Evolutionary conservation across 495 filamentous ascomycete species (phyloP).

Genomic region (Parmelia sp.): DNA sequence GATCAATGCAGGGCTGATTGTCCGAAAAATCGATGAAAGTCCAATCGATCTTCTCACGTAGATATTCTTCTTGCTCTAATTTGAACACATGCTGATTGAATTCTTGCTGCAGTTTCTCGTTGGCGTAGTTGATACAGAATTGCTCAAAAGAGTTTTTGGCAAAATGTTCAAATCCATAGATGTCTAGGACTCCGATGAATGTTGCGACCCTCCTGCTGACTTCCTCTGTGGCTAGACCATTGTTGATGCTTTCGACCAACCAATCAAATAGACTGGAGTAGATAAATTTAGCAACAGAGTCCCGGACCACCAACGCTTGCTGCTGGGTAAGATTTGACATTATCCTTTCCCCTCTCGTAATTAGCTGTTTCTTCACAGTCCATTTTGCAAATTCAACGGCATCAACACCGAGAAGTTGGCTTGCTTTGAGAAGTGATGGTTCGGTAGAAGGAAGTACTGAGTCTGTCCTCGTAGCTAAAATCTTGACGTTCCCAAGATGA

Average conservation of each 20-base stretch:
- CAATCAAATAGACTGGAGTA: conserved; percentile 99
- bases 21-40: conserved; percentile 99
- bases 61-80: conserved; percentile 97
- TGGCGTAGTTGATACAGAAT: conserved; percentile 99
- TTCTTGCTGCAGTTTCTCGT: conserved; percentile 98
- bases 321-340: conserved; percentile 92
- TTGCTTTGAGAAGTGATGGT: conserved; percentile 72
- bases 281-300: conserved; percentile 97
- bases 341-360: conserved; percentile 96
- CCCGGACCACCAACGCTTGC: conserved; percentile 88
- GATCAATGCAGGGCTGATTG: conserved; percentile 98
- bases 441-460: conserved; percentile 76
- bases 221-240: conserved; percentile 79
- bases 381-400: conserved; percentile 87
- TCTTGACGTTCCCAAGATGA: conserved; percentile 94
- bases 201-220: conserved; percentile 73
- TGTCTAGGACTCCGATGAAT: conserved; percentile 99
- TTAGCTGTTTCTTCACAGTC: conserved; percentile 98
- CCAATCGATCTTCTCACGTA: conserved; percentile 96
- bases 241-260: conserved; percentile 94
- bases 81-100: conserved; percentile 99
- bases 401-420: conserved; percentile 83
- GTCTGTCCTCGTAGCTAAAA: conserved; percentile 81
- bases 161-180: conserved; percentile 99
- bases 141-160: conserved; percentile 99